Conservation (phyloP, 2,329 filamentous ascomycete species). For the Hortaea werneckii region DNA sequence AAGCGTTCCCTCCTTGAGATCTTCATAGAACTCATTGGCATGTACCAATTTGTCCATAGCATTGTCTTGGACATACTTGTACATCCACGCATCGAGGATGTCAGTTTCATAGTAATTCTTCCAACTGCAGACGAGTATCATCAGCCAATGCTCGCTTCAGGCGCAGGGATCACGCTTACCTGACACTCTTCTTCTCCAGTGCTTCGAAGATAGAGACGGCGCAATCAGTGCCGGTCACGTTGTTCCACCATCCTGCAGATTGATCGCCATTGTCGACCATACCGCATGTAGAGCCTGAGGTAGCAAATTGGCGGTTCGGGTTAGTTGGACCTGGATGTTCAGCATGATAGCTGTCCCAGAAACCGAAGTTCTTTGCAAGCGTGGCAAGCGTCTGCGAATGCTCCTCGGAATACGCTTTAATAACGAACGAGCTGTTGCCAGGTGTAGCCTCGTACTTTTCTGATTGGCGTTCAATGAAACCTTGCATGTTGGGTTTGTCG, state of each 20-base stretch:
- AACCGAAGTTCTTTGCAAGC: slow-evolving; percentile 29
- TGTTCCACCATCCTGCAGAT: slow-evolving; percentile 20
- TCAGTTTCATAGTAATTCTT: slow-evolving; percentile 32
- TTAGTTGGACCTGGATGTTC: slow-evolving; percentile 33
- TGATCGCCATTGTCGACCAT: slow-evolving; percentile 15
- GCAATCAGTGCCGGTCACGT: slow-evolving; percentile 26
- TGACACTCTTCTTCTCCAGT: slow-evolving; percentile 26
- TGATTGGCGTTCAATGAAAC: slow-evolving; percentile 31
- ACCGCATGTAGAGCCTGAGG: slow-evolving; percentile 17
- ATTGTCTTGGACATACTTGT: slow-evolving; percentile 31
- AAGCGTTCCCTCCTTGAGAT: slow-evolving; percentile 16
- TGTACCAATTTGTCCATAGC: slow-evolving; percentile 24
- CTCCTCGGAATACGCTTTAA: slow-evolving; percentile 29
- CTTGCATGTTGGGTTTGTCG: slow-evolving; percentile 29
- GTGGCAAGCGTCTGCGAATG: slow-evolving; percentile 27
- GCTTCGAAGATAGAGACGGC: slow-evolving; percentile 28
- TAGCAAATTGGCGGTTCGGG: slow-evolving; percentile 32
- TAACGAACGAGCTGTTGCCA: slow-evolving; percentile 27
- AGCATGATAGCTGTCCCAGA: slow-evolving; percentile 29
- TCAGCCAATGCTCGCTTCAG: background rate
- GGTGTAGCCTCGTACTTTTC: slow-evolving; percentile 28
- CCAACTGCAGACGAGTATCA: slow-evolving; percentile 16
- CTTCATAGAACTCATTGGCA: slow-evolving; percentile 16
- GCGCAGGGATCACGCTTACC: background rate
- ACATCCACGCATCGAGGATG: slow-evolving; percentile 27